Percentiles rank a stretch among this genome's conserved stretches.
These are phyloP conservation scores for Scheffersomyces parashehatae DNA, from an alignment of 1,139 yeast species.

Conservation along the genomic window DNA sequence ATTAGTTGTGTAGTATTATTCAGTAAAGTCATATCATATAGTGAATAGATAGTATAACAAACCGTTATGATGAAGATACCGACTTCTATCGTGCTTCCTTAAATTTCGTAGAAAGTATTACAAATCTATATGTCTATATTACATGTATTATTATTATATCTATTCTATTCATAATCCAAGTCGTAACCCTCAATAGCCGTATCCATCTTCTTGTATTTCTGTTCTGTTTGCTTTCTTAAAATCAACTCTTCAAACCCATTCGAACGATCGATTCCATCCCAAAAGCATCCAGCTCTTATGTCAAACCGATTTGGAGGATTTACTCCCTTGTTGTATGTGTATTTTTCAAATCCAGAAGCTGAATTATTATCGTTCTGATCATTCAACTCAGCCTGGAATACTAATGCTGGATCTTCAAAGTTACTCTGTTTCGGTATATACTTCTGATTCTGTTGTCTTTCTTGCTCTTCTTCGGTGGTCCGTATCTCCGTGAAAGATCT, in stretches of 20 bases:
- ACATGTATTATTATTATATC: no score
- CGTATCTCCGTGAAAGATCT: conserved; percentile 42
- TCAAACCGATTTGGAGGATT: conserved; percentile 72
- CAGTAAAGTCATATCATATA: no score
- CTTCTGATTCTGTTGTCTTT: conserved; percentile 17
- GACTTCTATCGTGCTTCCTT: no score
- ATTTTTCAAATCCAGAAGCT: background rate
- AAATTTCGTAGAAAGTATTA: no score
- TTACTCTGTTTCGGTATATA: conserved; percentile 24
- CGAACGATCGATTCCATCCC: conserved; percentile 94
- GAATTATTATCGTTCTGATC: conserved; percentile 24
- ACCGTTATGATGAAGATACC: no score
- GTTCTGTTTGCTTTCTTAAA: conserved; percentile 55
- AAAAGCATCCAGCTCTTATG: conserved; percentile 75
- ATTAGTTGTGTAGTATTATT: no score
- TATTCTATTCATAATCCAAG: conserved; percentile 4
- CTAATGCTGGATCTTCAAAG: conserved; percentile 71
- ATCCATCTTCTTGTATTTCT: conserved; percentile 29
- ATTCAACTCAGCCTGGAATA: conserved; percentile 27
- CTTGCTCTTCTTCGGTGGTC: conserved; percentile 35
- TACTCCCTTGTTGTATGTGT: conserved; percentile 43
- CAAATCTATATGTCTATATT: no score
- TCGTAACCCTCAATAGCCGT: conserved; percentile 26
- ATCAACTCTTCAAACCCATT: conserved; percentile 82
- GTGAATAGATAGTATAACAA: no score